phyloP scores from a whole-genome alignment of 805 yeast species.

The Suhomyces emberorum region DNA sequence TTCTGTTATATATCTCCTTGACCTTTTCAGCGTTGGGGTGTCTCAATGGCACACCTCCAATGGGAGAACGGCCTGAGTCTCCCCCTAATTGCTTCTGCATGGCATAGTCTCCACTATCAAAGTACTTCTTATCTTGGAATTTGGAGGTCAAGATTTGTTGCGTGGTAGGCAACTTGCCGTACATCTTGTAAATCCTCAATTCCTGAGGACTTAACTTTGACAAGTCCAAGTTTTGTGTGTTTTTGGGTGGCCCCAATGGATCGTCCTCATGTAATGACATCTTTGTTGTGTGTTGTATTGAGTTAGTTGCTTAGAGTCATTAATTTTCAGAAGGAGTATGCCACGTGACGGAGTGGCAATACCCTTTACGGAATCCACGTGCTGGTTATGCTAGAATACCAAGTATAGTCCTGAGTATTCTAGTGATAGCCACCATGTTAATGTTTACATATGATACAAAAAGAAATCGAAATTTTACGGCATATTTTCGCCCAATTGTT shows the following conservation, averaged over 20 bases:
- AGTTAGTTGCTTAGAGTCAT: conserved; percentile 4
- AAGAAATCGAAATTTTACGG: too few species aligned
- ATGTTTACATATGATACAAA: too few species aligned
- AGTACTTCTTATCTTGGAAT: conserved; percentile 83
- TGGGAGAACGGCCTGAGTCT: conserved; percentile 18
- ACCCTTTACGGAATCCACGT: too few species aligned
- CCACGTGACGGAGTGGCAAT: too few species aligned
- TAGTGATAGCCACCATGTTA: too few species aligned
- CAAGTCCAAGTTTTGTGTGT: conserved; percentile 47
- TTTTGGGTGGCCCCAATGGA: conserved; percentile 48
- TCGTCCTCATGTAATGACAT: conserved; percentile 44
- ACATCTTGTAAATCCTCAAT: conserved; percentile 68
- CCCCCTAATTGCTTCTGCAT: conserved; percentile 52
- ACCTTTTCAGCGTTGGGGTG: conserved; percentile 59
- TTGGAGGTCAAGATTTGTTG: conserved; percentile 73
- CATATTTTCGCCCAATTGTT: too few species aligned
- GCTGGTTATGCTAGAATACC: too few species aligned
- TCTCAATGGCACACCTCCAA: conserved; percentile 37
- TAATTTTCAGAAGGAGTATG: conserved; percentile 2
- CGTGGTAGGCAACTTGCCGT: conserved; percentile 82
- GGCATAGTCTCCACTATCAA: conserved; percentile 94
- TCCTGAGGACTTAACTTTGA: conserved; percentile 74
- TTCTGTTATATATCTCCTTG: conserved; percentile 54
- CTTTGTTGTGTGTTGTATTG: neutral
- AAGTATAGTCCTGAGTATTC: too few species aligned